These are phyloP conservation scores for Solanum appendiculatum DNA, from an alignment of 257 asterid genomes.

Conservation along the genomic window DNA sequence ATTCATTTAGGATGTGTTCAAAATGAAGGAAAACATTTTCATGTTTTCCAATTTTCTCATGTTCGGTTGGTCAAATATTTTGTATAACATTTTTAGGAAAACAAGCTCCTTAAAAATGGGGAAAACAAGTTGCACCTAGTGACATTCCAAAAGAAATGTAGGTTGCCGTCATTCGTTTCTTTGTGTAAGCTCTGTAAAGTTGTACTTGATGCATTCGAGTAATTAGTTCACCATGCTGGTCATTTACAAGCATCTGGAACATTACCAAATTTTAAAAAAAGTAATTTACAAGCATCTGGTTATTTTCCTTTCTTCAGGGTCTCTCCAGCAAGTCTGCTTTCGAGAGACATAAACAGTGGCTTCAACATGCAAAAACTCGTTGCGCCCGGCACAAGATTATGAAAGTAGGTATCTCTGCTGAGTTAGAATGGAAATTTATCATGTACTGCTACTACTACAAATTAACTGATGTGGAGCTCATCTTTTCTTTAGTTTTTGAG, in stretches of 20 bases:
- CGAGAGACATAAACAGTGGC: constrained; percentile 92
- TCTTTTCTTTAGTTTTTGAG: constrained; percentile 60
- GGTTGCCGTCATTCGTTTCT: neutral
- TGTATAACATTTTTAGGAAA: too few species aligned
- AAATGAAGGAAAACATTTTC: neutral
- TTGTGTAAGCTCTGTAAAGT: neutral
- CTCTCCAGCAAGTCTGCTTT: constrained; percentile 85
- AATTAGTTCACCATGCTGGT: neutral
- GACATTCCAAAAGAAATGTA: neutral
- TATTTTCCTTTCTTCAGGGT: constrained; percentile 35
- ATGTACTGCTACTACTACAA: neutral
- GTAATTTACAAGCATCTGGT: neutral
- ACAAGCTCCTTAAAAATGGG: neutral
- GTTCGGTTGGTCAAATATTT: neutral
- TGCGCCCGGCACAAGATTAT: constrained; percentile 93
- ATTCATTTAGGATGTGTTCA: neutral
- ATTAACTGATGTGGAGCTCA: constrained; percentile 1
- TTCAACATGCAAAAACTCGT: constrained; percentile 90
- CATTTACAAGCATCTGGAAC: neutral
- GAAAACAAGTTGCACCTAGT: neutral
- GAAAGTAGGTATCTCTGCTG: constrained; percentile 45
- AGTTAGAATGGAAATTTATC: neutral
- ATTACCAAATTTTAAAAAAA: neutral
- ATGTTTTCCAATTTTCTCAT: neutral
- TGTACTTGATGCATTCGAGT: neutral